phyloP scores from a whole-genome alignment of 2,329 filamentous ascomycete species.

The Phyllosticta citriasiana region DNA sequence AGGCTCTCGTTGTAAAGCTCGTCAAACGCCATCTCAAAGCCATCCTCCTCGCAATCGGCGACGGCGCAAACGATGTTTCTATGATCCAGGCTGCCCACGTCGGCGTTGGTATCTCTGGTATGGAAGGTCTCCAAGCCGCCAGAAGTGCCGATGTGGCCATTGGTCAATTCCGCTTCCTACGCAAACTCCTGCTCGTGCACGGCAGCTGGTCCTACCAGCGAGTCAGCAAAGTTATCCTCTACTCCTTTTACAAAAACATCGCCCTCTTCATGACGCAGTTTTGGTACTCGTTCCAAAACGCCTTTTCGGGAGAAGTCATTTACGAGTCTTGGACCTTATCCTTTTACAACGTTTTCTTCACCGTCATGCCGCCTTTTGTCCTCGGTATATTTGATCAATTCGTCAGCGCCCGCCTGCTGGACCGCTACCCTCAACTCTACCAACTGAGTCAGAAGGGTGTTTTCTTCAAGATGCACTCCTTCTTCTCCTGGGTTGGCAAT shows the following conservation, averaged over 20 bases:
- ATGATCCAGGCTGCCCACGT: conserved; percentile 99
- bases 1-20: conserved; percentile 93
- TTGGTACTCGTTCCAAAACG: conserved; percentile 96
- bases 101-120: conserved; percentile 91
- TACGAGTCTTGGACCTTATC: conserved; percentile 99
- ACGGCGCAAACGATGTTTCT: conserved; percentile 97
- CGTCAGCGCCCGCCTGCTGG: conserved; percentile 83
- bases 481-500: conserved; percentile 85
- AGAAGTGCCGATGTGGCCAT: conserved; percentile 93
- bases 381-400: conserved; percentile 97
- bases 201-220: conserved; percentile 97
- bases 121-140: conserved; percentile 93
- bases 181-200: conserved; percentile 88
- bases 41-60: conserved; percentile 89
- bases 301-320: conserved; percentile 94
- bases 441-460: conserved; percentile 82
- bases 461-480: conserved; percentile 90
- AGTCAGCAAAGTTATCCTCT: conserved; percentile 92
- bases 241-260: conserved; percentile 99
- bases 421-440: conserved; percentile 94
- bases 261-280: conserved; percentile 98
- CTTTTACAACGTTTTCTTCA: conserved; percentile 99
- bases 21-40: conserved; percentile 91
- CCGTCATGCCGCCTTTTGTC: conserved; percentile 81
- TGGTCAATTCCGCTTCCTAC: conserved; percentile 87